These are phyloP conservation scores for Wickerhamiella siamensis DNA, from an alignment of 805 yeast species.

Conservation along the genomic window DNA sequence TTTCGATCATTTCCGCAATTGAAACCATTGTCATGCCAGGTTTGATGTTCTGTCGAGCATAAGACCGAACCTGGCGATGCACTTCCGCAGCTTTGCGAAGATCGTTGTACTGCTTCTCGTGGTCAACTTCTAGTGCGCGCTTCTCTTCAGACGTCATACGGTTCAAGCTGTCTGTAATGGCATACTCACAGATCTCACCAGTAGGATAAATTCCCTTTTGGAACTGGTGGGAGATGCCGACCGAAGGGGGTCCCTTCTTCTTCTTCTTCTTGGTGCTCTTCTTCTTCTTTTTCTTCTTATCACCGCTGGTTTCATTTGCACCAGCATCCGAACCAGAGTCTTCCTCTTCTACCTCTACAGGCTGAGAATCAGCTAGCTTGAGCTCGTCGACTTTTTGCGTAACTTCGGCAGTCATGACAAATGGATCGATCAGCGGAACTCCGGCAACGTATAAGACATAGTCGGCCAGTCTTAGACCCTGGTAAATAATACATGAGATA, in stretches of 20 bases:
- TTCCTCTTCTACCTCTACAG: conserved; percentile 17
- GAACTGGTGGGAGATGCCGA: conserved; percentile 51
- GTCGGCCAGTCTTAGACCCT: no score
- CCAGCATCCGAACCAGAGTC: conserved; percentile 17
- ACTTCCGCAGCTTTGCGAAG: conserved; percentile 93
- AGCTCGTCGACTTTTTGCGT: conserved; percentile 9
- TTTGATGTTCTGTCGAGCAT: conserved; percentile 55
- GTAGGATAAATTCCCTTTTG: conserved; percentile 37
- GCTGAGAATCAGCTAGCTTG: conserved; percentile 9
- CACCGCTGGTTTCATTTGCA: conserved; percentile 16
- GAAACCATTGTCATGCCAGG: conserved; percentile 92
- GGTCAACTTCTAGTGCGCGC: conserved; percentile 55
- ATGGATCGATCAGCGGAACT: neutral
- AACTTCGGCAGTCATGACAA: neutral
- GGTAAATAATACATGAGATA: no score
- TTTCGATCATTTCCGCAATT: conserved; percentile 79
- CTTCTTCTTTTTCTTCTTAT: conserved; percentile 35
- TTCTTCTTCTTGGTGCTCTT: conserved; percentile 42
- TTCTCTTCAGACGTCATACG: conserved; percentile 80
- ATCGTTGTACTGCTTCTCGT: conserved; percentile 53
- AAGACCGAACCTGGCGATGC: conserved; percentile 78
- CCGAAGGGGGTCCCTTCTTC: conserved; percentile 35
- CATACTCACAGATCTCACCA: conserved; percentile 12
- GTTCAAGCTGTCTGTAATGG: conserved; percentile 22
- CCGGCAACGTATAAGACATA: no score